Evolutionary conservation across 768 basidiomycete genomes (phyloP), one percentile per base, ranked within the genome.

Genomic region (Peribolospora baueri): DNA sequence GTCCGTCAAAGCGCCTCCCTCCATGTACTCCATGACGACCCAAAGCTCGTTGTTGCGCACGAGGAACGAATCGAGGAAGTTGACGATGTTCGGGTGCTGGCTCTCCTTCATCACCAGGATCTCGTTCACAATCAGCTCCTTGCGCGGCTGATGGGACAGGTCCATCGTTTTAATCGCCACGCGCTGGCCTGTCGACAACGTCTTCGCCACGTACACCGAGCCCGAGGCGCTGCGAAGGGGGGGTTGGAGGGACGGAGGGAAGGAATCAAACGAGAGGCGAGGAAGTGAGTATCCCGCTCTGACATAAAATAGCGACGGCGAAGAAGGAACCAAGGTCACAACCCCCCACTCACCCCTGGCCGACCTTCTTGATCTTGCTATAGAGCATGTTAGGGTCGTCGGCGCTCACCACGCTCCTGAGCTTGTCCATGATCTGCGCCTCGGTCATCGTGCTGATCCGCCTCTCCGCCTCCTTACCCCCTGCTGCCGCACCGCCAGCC

Each of bases 31-130:
- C 93, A 98, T 98, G 45, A 82, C 86, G 60, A 98, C 97, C 91
- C 93, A 98, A 6, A 98, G 86, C 49, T 85, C 82, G 36, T 87
- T 84, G 0, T 88, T 91, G 65, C 93, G 88, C 65, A 90, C 75
- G 68, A 84, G 80, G 70, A 87, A 93, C 55, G 86, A 84, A 51
- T 70, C 68, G 46, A 85, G 76, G 45, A 95, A 76, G 65, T 91
- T 88, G 56, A 84, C 81, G 37, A 97, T 74, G 55, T 97, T 78
- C 5, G 85, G 78, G 45, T 97, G 86, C 68, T 95, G 90, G 57
- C 83, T 82, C 68, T 97, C 93, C 67, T 88, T 91, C 91, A 98
- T 97, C 61, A 98, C 93, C 58, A 95, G 90, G 55, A 97, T 97
- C 68, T 88, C 91, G 54, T 74, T 86, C 9, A 93, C 88, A 65